Evolutionary conservation across 139 green algal species (phyloP).

Genomic region (Volvox reticuliferus): DNA sequence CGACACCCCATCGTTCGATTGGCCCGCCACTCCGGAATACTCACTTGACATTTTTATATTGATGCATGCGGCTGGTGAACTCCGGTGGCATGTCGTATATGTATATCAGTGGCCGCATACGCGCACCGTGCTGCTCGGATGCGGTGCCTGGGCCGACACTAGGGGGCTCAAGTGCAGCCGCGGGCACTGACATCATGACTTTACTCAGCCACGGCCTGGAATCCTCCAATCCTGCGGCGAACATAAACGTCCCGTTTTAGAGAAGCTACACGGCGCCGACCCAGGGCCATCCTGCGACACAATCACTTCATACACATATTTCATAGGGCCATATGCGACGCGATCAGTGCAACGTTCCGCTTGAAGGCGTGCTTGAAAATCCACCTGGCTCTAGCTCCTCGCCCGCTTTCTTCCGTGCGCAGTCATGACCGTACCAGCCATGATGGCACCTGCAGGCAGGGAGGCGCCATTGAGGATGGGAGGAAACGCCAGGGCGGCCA

Average conservation of each 20-base stretch:
- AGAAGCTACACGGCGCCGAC: no score
- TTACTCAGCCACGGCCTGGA: constrained; percentile 52
- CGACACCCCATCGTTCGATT: neutral
- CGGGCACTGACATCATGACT: neutral
- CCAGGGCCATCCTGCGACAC: no score
- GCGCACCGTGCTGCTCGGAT: neutral
- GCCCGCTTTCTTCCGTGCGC: constrained; percentile 50
- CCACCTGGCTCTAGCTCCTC: constrained; percentile 42
- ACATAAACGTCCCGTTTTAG: no score
- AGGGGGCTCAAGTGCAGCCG: constrained; percentile 12
- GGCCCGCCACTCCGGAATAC: neutral
- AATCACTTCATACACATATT: no score
- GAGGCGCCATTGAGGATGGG: no score
- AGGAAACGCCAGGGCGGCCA: no score
- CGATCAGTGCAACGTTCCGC: no score
- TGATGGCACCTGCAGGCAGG: neutral
- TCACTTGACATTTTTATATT: constrained; percentile 46
- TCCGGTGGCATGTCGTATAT: constrained; percentile 68
- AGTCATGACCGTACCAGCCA: constrained; percentile 70
- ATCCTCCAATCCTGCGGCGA: neutral
- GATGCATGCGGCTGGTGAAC: constrained; percentile 61
- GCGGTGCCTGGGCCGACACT: neutral
- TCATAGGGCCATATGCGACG: no score
- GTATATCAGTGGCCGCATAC: constrained; percentile 68
- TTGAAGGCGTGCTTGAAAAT: neutral